Conservation (phyloP, 129 eudicot species). For the Chrysanthemum lavandulifolium region DNA sequence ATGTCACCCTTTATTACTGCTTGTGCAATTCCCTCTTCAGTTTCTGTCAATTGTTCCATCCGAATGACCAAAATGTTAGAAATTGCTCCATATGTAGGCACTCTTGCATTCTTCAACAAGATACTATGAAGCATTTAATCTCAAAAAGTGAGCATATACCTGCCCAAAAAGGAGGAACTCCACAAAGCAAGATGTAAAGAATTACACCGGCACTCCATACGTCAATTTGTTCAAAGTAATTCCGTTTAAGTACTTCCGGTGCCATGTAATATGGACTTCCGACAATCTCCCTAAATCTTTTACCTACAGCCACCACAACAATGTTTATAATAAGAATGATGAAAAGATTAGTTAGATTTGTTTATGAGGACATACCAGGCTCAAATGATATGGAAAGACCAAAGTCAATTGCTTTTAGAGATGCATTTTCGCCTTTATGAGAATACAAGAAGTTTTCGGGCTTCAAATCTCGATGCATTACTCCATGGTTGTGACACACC, state of each 20-base stretch:
- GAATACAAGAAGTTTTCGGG: conserved; percentile 87
- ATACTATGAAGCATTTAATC: not conserved
- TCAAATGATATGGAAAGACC: conserved; percentile 88
- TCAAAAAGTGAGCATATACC: conserved; percentile 31
- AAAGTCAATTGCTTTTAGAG: conserved; percentile 82
- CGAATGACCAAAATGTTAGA: not conserved
- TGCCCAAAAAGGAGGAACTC: conserved; percentile 98
- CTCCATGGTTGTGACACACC: conserved; percentile 85
- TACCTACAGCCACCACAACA: conserved; percentile 42
- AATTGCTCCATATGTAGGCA: no score
- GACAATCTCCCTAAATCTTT: conserved; percentile 65
- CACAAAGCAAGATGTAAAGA: conserved; percentile 89
- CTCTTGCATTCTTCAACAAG: not conserved
- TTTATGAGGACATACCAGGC: conserved; percentile 43
- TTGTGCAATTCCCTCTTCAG: conserved; percentile 94
- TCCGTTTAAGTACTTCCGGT: conserved; percentile 76
- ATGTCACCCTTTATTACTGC: conserved; percentile 69
- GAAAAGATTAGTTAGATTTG: not conserved
- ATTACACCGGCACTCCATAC: conserved; percentile 93
- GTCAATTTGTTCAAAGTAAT: conserved; percentile 67
- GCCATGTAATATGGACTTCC: conserved; percentile 98
- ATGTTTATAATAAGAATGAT: no score
- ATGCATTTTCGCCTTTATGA: conserved; percentile 50
- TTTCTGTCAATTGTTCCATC: conserved; percentile 47
- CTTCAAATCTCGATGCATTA: conserved; percentile 80